Conservation (phyloP, 139 green algal species). For the Parachlorella kessleri region DNA sequence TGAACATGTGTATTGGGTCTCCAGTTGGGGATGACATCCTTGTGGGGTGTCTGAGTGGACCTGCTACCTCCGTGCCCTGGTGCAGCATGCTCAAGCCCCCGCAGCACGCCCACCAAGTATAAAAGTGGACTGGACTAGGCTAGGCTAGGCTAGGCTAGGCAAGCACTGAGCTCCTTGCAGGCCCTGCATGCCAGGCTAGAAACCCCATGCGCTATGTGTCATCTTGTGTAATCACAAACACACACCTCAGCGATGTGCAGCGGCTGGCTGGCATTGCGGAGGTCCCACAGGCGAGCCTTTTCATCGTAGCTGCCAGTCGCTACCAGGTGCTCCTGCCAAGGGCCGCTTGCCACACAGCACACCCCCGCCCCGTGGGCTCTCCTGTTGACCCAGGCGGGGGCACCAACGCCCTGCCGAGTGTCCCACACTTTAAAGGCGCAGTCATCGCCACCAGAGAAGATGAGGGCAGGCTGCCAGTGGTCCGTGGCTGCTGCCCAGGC, state of each 20-base stretch:
- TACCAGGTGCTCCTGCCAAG: slow-evolving; percentile 51
- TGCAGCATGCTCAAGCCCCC: too few relatives aligned
- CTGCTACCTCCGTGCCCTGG: too few relatives aligned
- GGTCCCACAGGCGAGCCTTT: slow-evolving; percentile 79
- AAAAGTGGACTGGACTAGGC: too few relatives aligned
- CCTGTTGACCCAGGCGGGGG: slow-evolving; percentile 18
- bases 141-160: too few relatives aligned
- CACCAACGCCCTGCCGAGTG: slow-evolving; percentile 4
- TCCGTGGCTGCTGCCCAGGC: slow-evolving; percentile 59
- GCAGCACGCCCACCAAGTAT: too few relatives aligned
- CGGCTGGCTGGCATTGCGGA: slow-evolving; percentile 36
- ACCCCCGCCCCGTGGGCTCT: slow-evolving; percentile 80
- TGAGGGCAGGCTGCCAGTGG: slow-evolving; percentile 29
- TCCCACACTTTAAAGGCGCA: slow-evolving; percentile 68
- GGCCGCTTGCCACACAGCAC: slow-evolving; percentile 72
- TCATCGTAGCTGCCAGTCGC: slow-evolving; percentile 92
- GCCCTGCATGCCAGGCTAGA: too few relatives aligned
- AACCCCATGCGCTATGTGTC: too few relatives aligned
- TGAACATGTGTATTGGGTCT: too few relatives aligned
- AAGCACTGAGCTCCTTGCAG: too few relatives aligned
- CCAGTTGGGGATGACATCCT: too few relatives aligned
- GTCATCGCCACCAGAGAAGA: slow-evolving; percentile 77
- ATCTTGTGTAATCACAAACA: too few relatives aligned
- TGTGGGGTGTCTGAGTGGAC: too few relatives aligned
- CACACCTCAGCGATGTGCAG: slow-evolving; percentile 38